phyloP scores from a whole-genome alignment of 164 flowering plant genomes.

The grape (Vitis vinifera) region ASM3070453v1 NC_081815.1:2926501-2927000 shows the following conservation, averaged over 20 bases:
- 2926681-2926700: background rate
- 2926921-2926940: conserved; percentile 53
- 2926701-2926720: too few species aligned
- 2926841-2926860: background rate
- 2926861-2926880: background rate
- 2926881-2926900: conserved; percentile 72
- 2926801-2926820: background rate
- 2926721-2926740: too few species aligned
- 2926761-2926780: too few species aligned
- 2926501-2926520: background rate
- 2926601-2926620: conserved; percentile 69
- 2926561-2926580: conserved; percentile 43
- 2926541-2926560: conserved; percentile 61
- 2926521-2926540: background rate
- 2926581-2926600: conserved; percentile 66
- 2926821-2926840: background rate
- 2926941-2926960: conserved; percentile 65
- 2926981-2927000: conserved; percentile 78
- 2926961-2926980: conserved; percentile 77
- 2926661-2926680: conserved; percentile 72
- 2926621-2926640: conserved; percentile 59
- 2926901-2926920: conserved; percentile 61
- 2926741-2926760: too few species aligned
- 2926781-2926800: background rate
- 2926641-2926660: conserved; percentile 80